A percentile compares a stretch with the other conserved stretches of the same genome.
These are phyloP conservation scores for Ganoderma multipileum DNA, from an alignment of 1,284 basidiomycete species.

Conservation along the genomic window DNA sequence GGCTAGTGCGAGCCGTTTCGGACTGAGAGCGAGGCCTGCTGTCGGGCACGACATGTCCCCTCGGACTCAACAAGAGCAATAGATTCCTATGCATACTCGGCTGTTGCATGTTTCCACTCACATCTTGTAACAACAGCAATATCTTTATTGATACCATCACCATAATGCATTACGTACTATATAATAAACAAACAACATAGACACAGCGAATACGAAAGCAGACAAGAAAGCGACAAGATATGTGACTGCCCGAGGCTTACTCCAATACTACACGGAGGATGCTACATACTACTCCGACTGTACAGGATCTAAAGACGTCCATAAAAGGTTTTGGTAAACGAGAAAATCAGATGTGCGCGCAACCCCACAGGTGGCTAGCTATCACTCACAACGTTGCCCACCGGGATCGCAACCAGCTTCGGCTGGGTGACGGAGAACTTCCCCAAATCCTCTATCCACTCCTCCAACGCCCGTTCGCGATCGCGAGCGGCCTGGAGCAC, in stretches of 20 bases:
- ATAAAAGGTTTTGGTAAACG: background rate
- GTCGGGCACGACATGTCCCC: background rate
- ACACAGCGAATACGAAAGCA: background rate
- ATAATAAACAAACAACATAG: background rate
- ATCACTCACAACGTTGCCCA: constrained; percentile 17
- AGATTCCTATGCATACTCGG: background rate
- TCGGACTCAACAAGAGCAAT: background rate
- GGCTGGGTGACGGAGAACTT: constrained; percentile 17
- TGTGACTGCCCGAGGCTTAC: background rate
- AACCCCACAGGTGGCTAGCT: constrained; percentile 15
- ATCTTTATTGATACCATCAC: background rate
- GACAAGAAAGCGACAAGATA: background rate
- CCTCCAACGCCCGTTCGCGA: constrained; percentile 13
- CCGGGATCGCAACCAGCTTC: constrained; percentile 11
- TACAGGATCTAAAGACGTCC: constrained; percentile 5
- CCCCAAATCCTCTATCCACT: constrained; percentile 14
- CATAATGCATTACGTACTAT: background rate
- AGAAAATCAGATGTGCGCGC: constrained; percentile 8
- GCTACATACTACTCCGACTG: constrained; percentile 14
- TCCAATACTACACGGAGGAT: background rate
- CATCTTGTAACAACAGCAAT: background rate
- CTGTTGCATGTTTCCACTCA: background rate
- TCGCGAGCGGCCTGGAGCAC: constrained; percentile 17
- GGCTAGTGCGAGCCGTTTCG: background rate
- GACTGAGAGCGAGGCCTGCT: background rate